Conservation (phyloP, 2,329 filamentous ascomycete genomes). For the Lecanicillium sp. region DNA sequence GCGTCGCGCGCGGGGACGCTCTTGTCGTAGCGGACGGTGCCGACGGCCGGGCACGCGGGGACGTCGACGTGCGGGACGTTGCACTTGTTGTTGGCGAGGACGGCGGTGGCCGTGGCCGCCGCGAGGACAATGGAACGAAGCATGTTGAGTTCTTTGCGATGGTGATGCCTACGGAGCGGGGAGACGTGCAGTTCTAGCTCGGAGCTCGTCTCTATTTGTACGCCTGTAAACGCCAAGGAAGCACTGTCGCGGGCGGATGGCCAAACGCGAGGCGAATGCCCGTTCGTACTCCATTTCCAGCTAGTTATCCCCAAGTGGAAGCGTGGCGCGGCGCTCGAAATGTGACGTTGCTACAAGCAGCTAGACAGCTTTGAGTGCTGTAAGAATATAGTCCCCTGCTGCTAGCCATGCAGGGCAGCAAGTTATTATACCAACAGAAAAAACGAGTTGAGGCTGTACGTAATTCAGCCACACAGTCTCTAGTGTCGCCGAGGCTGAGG, state of each 20-base stretch:
- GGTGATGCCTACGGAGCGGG: background rate
- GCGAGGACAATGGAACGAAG: slow-evolving; percentile 5
- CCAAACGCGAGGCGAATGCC: background rate
- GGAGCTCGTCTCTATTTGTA: too few species aligned
- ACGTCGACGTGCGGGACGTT: slow-evolving; percentile 27
- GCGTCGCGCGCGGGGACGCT: slow-evolving; percentile 34
- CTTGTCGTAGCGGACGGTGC: slow-evolving; percentile 33
- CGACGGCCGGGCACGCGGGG: slow-evolving; percentile 32
- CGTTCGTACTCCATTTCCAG: background rate
- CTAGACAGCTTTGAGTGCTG: background rate
- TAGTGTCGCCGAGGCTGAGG: background rate
- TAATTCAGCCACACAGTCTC: background rate
- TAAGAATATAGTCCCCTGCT: background rate
- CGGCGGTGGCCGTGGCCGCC: slow-evolving; percentile 3
- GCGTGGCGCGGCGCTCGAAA: background rate
- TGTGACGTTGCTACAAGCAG: slow-evolving; percentile 8
- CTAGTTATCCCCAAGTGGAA: background rate
- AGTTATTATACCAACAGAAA: too few species aligned
- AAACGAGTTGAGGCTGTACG: too few species aligned
- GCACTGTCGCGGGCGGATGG: background rate
- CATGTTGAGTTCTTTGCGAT: background rate
- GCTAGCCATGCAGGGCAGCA: too few species aligned
- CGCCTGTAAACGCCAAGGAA: too few species aligned
- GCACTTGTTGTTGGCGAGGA: slow-evolving; percentile 8
- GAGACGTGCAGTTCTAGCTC: too few species aligned